Percentiles rank a stretch among this genome's conserved stretches.
Evolutionary conservation across 2,329 filamentous ascomycete species (phyloP).

Genomic region (Fusarium floridanum): DNA sequence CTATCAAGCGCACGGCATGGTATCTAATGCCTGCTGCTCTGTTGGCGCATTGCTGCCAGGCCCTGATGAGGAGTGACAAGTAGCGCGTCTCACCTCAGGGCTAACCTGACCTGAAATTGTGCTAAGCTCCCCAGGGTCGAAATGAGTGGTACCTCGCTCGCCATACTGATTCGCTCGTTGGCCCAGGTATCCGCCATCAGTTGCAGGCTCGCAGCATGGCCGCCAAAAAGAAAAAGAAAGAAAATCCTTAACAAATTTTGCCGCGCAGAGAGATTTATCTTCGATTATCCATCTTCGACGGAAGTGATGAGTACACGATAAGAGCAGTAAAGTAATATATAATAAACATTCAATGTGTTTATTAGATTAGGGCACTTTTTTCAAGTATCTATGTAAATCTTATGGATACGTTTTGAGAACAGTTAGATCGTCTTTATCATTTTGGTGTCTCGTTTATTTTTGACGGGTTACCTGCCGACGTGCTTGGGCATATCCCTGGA

Average conservation of each 20-base stretch:
- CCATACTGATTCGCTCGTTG: not conserved
- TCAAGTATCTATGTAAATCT: not conserved
- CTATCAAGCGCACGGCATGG: conserved; percentile 10
- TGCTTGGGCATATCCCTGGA: conserved; percentile 35
- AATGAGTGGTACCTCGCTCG: conserved; percentile 22
- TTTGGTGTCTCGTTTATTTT: not conserved
- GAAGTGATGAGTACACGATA: not conserved
- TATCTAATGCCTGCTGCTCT: conserved; percentile 15
- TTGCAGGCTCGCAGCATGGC: conserved; percentile 12
- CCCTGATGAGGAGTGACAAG: conserved; percentile 29
- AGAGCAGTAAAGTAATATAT: not conserved
- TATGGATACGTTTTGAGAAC: not conserved
- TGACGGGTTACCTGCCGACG: not conserved
- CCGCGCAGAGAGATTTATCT: not conserved
- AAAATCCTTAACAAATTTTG: conserved; percentile 33
- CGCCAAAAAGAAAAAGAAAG: conserved; percentile 16
- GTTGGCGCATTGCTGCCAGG: conserved; percentile 12
- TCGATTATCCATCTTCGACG: not conserved
- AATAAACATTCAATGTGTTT: not conserved
- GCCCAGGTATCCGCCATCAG: conserved; percentile 13
- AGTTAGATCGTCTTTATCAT: not conserved
- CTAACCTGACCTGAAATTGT: conserved; percentile 31
- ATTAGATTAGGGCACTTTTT: not conserved
- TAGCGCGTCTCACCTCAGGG: conserved; percentile 36
- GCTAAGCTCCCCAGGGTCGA: conserved; percentile 20